Evolutionary conservation across 148 eudicot species (phyloP).

Genomic region (Selenicereus undatus): DNA sequence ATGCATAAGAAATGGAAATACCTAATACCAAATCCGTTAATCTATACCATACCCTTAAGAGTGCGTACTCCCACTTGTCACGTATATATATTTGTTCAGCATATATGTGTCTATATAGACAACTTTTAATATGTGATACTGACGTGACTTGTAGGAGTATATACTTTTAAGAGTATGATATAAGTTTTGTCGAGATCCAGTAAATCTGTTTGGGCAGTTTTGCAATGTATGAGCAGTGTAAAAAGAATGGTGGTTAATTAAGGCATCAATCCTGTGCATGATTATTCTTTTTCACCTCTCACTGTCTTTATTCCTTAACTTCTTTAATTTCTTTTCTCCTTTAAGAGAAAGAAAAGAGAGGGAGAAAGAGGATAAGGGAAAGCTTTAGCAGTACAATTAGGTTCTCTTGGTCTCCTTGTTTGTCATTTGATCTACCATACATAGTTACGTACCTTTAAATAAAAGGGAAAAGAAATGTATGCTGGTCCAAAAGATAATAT

Average conservation of each 20-base stretch:
- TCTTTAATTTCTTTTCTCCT: neutral
- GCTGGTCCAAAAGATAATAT: too few relatives aligned
- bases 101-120: too few relatives aligned
- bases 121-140: too few relatives aligned
- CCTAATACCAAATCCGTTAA: too few relatives aligned
- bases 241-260: constrained; percentile 3
- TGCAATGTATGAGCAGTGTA: neutral
- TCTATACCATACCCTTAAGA: too few relatives aligned
- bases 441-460: neutral
- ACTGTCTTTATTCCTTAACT: constrained; percentile 5
- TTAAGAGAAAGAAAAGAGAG: neutral
- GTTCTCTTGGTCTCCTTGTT: constrained; percentile 18
- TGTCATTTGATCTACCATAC: neutral
- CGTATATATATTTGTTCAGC: too few relatives aligned
- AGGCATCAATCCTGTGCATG: neutral
- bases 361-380: neutral
- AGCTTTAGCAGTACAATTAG: constrained; percentile 12
- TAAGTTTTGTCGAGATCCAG: too few relatives aligned
- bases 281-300: constrained; percentile 1
- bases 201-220: neutral
- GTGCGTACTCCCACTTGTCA: too few relatives aligned
- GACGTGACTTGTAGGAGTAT: too few relatives aligned
- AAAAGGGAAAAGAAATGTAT: neutral
- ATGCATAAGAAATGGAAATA: too few relatives aligned
- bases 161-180: too few relatives aligned